Base-by-base conservation (phyloP, 2,329 filamentous ascomycete genomes). In the Colletotrichum magnum region DNA sequence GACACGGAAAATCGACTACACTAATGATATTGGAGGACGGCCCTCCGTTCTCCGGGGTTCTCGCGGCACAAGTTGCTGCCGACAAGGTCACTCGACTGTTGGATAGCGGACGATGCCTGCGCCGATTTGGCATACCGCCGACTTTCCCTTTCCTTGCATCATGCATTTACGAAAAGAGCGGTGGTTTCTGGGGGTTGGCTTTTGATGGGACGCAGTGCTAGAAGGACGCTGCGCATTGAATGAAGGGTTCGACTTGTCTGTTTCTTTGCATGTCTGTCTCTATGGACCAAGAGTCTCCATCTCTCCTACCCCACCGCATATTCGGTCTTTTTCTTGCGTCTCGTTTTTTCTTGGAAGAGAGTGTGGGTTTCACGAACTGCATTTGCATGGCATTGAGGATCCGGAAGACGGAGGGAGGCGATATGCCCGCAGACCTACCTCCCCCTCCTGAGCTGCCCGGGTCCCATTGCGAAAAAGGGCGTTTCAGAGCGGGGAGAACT, bases 301-400 rank as follows among this genome's bases (percentile, higher is more conserved):
- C 21, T 68, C 10, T 24, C 47, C 28, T 15, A 24, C 41, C 32
- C 61, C 48, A 43, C n/a, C 50, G 41, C 54, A 58, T 58, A 18
- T 65, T 50, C 36, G 50, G 47, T 54, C 47, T 45, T 43, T 51
- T 50, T 64, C 18, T 50, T 45, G 5, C 21, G 45, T 63, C 21
- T 24, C 21, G 21, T 24, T 50, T 41, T 62, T 36, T 39, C 16
- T 43, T 24, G 28, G 52, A 36, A 36, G 32, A 36, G 7, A 32
- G 28, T 36, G 48, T 26, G 21, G 15, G 39, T 15, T 56, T 60
- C 62, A 70, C 39, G 64, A 65, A 63, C 41, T 70, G 64, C 64
- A 70, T 70, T 70, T 70, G 64, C 64, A 62, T 70, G 24, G 68
- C 57, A 68, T 58, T 58, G 45, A 45, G 28, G 63, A 24, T n/a